These are phyloP conservation scores for Kazachstania psychrophila DNA, from an alignment of 805 yeast genomes.

Conservation along the genomic window DNA sequence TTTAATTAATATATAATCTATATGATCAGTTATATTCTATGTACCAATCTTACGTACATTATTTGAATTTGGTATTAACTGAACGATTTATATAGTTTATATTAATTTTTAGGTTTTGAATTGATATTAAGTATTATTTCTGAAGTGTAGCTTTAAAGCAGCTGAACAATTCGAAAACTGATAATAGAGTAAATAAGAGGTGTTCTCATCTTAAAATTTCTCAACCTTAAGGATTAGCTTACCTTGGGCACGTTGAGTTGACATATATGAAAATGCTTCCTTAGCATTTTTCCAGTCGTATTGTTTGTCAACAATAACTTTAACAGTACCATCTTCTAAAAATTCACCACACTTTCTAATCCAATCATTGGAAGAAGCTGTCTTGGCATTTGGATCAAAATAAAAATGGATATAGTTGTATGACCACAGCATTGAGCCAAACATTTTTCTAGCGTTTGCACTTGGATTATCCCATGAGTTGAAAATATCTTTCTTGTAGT, in stretches of 20 bases:
- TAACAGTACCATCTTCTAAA: conserved; percentile 38
- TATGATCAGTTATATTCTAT: too few species aligned
- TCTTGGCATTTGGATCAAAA: conserved; percentile 27
- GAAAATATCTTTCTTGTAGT: conserved; percentile 32
- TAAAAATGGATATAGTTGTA: conserved; percentile 32
- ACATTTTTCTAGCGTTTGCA: conserved; percentile 30
- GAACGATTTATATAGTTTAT: too few species aligned
- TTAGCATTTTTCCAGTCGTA: conserved; percentile 46
- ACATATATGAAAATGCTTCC: conserved; percentile 46
- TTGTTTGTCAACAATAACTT: conserved; percentile 45
- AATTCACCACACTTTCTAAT: conserved; percentile 35
- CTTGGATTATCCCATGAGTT: conserved; percentile 31
- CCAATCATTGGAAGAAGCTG: conserved; percentile 32
- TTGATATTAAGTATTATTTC: too few species aligned
- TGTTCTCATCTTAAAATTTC: conserved; percentile 33
- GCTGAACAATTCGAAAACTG: too few species aligned
- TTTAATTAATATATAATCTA: too few species aligned
- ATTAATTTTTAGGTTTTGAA: too few species aligned
- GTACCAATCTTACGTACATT: too few species aligned
- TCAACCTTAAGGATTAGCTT: conserved; percentile 51
- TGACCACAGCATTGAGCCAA: conserved; percentile 31
- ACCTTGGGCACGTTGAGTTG: conserved; percentile 50
- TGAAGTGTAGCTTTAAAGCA: too few species aligned
- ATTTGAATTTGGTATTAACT: too few species aligned
- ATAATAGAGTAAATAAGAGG: too few species aligned